These are phyloP conservation scores for Herpetomonas samuelpessoai DNA, from an alignment of 208 protist genomes.

Conservation along the genomic window DNA sequence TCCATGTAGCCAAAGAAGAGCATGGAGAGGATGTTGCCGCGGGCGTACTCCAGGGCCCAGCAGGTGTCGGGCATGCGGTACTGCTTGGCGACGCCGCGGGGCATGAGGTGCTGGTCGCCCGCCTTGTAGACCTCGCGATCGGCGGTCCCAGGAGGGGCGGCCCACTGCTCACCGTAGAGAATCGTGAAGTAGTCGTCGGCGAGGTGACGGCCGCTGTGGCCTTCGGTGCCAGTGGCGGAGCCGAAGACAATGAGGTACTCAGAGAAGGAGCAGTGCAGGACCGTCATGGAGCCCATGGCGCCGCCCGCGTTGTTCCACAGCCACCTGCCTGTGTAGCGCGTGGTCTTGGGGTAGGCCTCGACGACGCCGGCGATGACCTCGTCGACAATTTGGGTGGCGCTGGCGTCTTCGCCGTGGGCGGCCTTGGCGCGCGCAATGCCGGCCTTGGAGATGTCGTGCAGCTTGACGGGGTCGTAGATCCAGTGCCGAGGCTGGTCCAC, in stretches of 20 bases:
- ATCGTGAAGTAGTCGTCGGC: conserved; percentile 92
- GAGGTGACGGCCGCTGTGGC: conserved; percentile 85
- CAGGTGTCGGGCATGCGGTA: conserved; percentile 90
- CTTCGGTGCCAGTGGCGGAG: conserved; percentile 83
- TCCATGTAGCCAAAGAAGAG: conserved; percentile 92
- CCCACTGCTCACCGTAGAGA: conserved; percentile 90
- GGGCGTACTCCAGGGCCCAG: conserved; percentile 92
- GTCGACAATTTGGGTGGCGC: conserved; percentile 46
- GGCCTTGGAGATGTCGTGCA: conserved; percentile 65
- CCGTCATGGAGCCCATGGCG: conserved; percentile 90
- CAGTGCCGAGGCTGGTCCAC: conserved; percentile 66
- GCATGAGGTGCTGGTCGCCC: conserved; percentile 78
- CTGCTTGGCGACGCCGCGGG: conserved; percentile 66
- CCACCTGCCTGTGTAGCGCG: conserved; percentile 61
- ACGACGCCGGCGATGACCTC: conserved; percentile 62
- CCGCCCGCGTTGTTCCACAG: conserved; percentile 91
- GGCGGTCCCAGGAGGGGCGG: conserved; percentile 31
- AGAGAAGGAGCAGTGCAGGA: conserved; percentile 88
- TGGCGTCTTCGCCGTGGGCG: conserved; percentile 27
- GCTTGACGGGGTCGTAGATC: conserved; percentile 66
- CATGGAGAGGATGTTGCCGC: conserved; percentile 90
- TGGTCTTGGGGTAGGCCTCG: conserved; percentile 67
- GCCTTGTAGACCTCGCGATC: conserved; percentile 59
- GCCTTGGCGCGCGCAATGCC: conserved; percentile 63
- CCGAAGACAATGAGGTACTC: conserved; percentile 95